Evolutionary conservation across 768 basidiomycete genomes (phyloP).

Genomic region (Boletus reticuloceps): DNA sequence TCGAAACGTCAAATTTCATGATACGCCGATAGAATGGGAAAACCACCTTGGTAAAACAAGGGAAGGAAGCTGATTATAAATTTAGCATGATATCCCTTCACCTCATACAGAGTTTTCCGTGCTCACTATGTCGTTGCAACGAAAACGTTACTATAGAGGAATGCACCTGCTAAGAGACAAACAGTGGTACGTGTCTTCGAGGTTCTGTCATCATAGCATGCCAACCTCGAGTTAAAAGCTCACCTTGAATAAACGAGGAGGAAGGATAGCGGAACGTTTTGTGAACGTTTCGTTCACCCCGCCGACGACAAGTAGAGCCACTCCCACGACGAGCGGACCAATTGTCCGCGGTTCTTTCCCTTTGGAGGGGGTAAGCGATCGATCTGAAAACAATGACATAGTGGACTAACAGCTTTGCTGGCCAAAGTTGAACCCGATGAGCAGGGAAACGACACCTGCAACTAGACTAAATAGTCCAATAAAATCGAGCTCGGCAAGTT

Average conservation of each 20-base stretch:
- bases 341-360: slow-evolving; percentile 46
- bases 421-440: slow-evolving; percentile 71
- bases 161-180: slow-evolving; percentile 50
- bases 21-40: not conserved
- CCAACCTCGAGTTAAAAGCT: not conserved
- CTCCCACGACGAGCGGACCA: slow-evolving; percentile 52
- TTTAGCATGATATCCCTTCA: not conserved
- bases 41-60: slow-evolving; percentile 58
- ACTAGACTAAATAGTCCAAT: slow-evolving; percentile 55
- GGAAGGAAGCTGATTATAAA: slow-evolving; percentile 52
- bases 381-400: not conserved
- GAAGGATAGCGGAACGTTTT: slow-evolving; percentile 63
- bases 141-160: slow-evolving; percentile 63
- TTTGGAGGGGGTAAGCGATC: not conserved
- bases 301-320: slow-evolving; percentile 46
- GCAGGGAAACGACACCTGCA: slow-evolving; percentile 59
- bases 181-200: slow-evolving; percentile 65
- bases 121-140: slow-evolving; percentile 40
- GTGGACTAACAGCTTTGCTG: slow-evolving; percentile 56
- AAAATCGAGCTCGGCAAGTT: slow-evolving; percentile 67
- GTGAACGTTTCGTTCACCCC: slow-evolving; percentile 60
- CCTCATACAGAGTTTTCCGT: not conserved
- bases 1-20: not conserved
- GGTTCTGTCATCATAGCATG: not conserved
- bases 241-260: slow-evolving; percentile 71